Evolutionary conservation across 768 basidiomycete genomes (phyloP).

Genomic region (Calocybe indica): DNA sequence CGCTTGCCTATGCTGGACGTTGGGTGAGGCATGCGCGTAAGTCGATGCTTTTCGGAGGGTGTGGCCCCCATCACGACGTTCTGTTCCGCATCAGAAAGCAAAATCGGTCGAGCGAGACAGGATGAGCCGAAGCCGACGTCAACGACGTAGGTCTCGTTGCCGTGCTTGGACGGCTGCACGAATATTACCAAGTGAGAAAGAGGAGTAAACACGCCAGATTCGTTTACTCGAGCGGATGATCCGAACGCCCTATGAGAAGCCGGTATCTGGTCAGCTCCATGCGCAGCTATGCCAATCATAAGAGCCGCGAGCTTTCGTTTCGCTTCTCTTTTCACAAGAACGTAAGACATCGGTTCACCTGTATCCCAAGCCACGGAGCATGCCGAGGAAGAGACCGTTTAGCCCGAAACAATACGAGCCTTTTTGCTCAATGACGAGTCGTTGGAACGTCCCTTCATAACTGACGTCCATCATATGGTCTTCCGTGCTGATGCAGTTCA

Average conservation of each 20-base stretch:
- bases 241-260: slow-evolving; percentile 17
- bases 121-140: slow-evolving; percentile 25
- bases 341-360: slow-evolving; percentile 6
- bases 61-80: slow-evolving; percentile 15
- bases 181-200: slow-evolving; percentile 22
- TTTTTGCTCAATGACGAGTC: slow-evolving; percentile 11
- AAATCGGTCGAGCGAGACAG: slow-evolving; percentile 19
- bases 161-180: slow-evolving; percentile 20
- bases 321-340: neutral
- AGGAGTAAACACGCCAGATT: slow-evolving; percentile 9
- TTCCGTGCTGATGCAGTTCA: neutral
- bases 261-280: too few relatives aligned
- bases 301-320: too few relatives aligned
- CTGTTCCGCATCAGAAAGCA: slow-evolving; percentile 16
- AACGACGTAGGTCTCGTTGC: slow-evolving; percentile 22
- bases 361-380: slow-evolving; percentile 16
- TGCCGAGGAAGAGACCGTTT: slow-evolving; percentile 10
- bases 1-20: slow-evolving; percentile 14
- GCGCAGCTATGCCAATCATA: too few relatives aligned
- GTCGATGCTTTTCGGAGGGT: slow-evolving; percentile 16
- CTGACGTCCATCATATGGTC: slow-evolving; percentile 8
- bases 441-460: slow-evolving; percentile 9
- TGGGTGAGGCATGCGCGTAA: slow-evolving; percentile 11
- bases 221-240: slow-evolving; percentile 21
- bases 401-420: slow-evolving; percentile 19